Percentiles rank a stretch among this genome's conserved stretches.
Conservation (phyloP, 371 early-diverging fungal species). For the Catenaria anguillulae region DNA sequence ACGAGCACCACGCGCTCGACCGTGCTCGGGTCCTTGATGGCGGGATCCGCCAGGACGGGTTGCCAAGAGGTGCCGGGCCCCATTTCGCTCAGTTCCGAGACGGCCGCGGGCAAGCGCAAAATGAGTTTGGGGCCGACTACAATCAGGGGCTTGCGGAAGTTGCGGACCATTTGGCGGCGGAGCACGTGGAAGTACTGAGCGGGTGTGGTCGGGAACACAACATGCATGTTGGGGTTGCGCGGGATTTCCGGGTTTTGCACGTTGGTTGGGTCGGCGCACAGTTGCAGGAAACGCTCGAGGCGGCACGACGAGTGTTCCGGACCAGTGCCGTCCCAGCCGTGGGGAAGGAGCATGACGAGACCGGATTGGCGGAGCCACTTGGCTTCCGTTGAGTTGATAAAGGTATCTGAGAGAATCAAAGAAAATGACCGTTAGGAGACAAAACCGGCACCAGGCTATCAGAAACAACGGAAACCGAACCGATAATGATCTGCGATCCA, state of each 20-base stretch:
- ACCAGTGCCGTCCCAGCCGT: constrained; percentile 93
- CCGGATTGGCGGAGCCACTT: constrained; percentile 90
- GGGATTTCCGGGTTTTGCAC: constrained; percentile 28
- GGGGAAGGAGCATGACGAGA: constrained; percentile 80
- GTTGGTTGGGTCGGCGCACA: constrained; percentile 56
- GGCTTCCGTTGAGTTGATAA: constrained; percentile 68
- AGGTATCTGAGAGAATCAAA: too few species aligned
- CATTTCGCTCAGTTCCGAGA: constrained; percentile 67
- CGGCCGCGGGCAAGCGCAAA: constrained; percentile 48
- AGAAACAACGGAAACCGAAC: too few species aligned
- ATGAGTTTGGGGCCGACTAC: constrained; percentile 77
- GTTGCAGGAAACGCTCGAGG: constrained; percentile 90
- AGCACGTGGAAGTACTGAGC: constrained; percentile 93
- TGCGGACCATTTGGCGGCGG: constrained; percentile 72
- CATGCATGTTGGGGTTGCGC: constrained; percentile 73
- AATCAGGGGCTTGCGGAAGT: constrained; percentile 82
- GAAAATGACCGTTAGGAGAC: too few species aligned
- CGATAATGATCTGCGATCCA: constrained; percentile 86
- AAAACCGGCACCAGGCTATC: too few species aligned
- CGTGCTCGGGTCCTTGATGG: constrained; percentile 14
- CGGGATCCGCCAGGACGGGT: constrained; percentile 55
- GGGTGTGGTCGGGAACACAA: constrained; percentile 83
- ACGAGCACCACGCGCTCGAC: constrained; percentile 66
- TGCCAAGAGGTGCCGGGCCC: constrained; percentile 62
- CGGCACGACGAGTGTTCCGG: constrained; percentile 87